Conservation (phyloP, 352 stramenopile species). For the Elongisporangium undulatum region DNA sequence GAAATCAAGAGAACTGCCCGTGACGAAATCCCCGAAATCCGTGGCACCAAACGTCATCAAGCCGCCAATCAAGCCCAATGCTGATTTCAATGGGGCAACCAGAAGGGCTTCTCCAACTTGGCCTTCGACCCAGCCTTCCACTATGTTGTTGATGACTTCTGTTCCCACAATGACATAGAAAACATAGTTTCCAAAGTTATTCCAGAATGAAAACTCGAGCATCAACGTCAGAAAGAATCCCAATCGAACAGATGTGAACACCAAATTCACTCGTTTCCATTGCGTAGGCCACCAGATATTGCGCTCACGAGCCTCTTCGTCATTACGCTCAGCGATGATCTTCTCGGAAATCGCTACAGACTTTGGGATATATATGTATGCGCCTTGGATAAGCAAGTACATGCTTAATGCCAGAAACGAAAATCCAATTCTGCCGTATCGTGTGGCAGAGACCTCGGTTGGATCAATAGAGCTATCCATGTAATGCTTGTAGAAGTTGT, state of each 20-base stretch:
- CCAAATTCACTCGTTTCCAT: constrained; percentile 95
- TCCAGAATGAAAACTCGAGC: constrained; percentile 96
- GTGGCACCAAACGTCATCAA: constrained; percentile 95
- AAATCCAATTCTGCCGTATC: constrained; percentile 89
- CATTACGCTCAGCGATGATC: constrained; percentile 81
- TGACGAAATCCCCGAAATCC: constrained; percentile 96
- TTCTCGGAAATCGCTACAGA: constrained; percentile 87
- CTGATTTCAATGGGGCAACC: constrained; percentile 86
- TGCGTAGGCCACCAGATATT: constrained; percentile 88
- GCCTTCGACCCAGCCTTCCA: constrained; percentile 88
- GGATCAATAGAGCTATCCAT: constrained; percentile 83
- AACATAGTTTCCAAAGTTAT: constrained; percentile 92
- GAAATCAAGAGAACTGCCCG: constrained; percentile 94
- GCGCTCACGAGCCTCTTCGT: constrained; percentile 52
- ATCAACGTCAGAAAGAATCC: constrained; percentile 92
- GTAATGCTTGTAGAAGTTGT: constrained; percentile 85
- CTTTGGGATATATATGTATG: constrained; percentile 92
- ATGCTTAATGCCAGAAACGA: constrained; percentile 91
- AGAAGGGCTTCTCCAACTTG: constrained; percentile 91
- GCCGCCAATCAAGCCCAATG: constrained; percentile 86
- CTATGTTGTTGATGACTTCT: constrained; percentile 85
- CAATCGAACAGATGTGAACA: constrained; percentile 91
- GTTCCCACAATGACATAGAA: constrained; percentile 95
- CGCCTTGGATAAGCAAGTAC: constrained; percentile 79
- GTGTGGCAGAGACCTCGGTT: constrained; percentile 45